Evolutionary conservation across 768 basidiomycete species (phyloP), one percentile per base, ranked within the genome.

Genomic region (Phaeotremella fagi): DNA sequence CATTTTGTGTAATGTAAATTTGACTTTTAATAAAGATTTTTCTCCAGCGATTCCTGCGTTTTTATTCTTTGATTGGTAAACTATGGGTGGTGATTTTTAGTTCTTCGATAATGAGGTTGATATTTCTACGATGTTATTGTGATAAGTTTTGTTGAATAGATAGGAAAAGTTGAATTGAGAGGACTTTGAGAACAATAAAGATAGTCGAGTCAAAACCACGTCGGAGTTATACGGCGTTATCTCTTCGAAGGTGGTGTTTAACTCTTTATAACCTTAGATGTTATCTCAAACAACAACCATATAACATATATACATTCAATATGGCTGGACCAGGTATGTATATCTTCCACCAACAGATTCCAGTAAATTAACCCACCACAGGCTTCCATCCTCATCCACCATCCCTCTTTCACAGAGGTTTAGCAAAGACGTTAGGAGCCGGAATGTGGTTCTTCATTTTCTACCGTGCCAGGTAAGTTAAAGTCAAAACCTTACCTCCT

Each of bases 401-500:
- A 7, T 83, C 85, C 12, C 79, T 82, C 66, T 82, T 79, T 66
- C 83, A 90, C 75, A 82, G 81, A 54, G 83, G 89, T 73, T 79
- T 92, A 26, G 82, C 86, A 24, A 91, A 90, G 76, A 83, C 82
- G 55, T 78, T 95, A 41, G 91, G 91, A 45, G 91, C 90, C 28
- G 82, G 84, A 23, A 94, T 95, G 91, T 95, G 91, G 91, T 94
- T 94, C 82, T 95, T 91, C 79, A 90, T 95, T 72, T 94, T 95
- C 79, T 95, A 92, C 77, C 84, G 91, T 52, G 86, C 87, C 60
- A 80, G 90, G 91, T 94, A 67, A 69, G 86, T 79, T 16, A 4
- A 41, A n/a, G n/a, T n/a, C n/a, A n/a, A n/a, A n/a, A n/a, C n/a
- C n/a, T n/a, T n/a, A n/a, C n/a, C n/a, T n/a, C n/a, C n/a, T n/a